These are phyloP conservation scores for Pistacia vera DNA, from an alignment of 345 rosid species.

Conservation along the genomic window DNA sequence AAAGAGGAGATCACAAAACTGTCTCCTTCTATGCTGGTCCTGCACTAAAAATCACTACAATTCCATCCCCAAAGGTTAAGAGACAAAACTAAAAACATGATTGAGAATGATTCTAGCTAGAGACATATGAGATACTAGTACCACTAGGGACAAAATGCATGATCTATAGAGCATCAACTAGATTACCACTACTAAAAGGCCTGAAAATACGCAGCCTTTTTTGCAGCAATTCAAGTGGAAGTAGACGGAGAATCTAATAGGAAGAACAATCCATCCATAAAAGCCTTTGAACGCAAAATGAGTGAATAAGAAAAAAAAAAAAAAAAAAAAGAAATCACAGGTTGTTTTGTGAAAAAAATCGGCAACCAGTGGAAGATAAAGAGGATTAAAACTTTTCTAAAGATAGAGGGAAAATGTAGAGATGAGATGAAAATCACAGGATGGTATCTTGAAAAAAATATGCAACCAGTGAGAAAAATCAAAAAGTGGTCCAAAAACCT, in stretches of 20 bases:
- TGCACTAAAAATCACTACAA: constrained; percentile 16
- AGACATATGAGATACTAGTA: not conserved
- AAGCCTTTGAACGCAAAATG: constrained; percentile 4
- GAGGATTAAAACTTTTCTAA: constrained; percentile 3
- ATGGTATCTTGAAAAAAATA: constrained; percentile 31
- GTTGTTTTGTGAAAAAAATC: constrained; percentile 49
- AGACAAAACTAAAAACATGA: constrained; percentile 4
- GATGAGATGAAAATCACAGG: constrained; percentile 17
- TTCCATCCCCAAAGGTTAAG: constrained; percentile 13
- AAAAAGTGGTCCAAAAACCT: constrained; percentile 22
- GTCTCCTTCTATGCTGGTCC: constrained; percentile 48
- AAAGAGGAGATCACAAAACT: constrained; percentile 66
- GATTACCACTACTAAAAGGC: constrained; percentile 30
- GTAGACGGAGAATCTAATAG: constrained; percentile 10
- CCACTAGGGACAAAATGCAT: constrained; percentile 16
- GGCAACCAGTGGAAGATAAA: constrained; percentile 34
- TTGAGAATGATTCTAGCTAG: constrained; percentile 8
- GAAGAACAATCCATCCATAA: not conserved
- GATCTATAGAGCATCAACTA: not conserved
- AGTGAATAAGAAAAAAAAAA: not conserved
- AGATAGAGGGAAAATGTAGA: not conserved
- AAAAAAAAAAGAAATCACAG: constrained; percentile 15
- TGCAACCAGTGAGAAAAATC: constrained; percentile 28
- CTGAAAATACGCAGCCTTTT: constrained; percentile 53
- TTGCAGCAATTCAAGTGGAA: constrained; percentile 13